Percentiles rank a stretch among this genome's conserved stretches.
Conservation (phyloP, 208 protist species). For the Herpetomonas tarakana region DNA sequence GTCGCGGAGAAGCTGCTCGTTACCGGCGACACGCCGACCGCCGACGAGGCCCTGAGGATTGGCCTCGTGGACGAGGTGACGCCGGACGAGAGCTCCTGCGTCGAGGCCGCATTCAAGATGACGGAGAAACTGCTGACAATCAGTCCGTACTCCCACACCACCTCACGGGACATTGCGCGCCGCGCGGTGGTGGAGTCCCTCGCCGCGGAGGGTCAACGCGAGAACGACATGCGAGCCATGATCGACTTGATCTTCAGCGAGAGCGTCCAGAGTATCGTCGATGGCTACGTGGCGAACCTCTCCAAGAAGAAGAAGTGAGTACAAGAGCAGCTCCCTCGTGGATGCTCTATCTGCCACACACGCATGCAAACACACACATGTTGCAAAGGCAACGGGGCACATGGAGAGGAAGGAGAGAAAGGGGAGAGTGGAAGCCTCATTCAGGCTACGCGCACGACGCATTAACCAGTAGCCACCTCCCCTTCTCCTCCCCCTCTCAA, state of each 20-base stretch:
- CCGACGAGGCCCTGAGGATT: constrained; percentile 55
- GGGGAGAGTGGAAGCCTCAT: too few species aligned
- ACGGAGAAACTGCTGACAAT: constrained; percentile 54
- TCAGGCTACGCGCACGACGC: too few species aligned
- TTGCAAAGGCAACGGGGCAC: too few species aligned
- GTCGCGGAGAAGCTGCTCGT: constrained; percentile 71
- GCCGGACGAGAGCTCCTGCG: constrained; percentile 32
- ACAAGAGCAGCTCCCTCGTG: too few species aligned
- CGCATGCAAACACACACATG: too few species aligned
- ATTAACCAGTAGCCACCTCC: too few species aligned
- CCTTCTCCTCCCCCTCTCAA: too few species aligned
- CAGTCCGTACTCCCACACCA: constrained; percentile 64
- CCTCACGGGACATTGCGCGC: constrained; percentile 76
- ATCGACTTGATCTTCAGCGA: constrained; percentile 56
- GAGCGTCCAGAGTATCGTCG: constrained; percentile 65
- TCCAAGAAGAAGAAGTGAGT: too few species aligned
- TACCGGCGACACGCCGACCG: constrained; percentile 68
- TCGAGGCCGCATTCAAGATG: constrained; percentile 45
- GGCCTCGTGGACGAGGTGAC: constrained; percentile 70
- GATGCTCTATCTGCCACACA: too few species aligned
- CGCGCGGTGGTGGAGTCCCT: constrained; percentile 68
- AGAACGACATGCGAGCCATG: constrained; percentile 77
- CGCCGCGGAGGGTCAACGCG: constrained; percentile 60
- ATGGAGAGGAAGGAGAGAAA: too few species aligned
- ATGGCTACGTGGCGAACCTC: constrained; percentile 44